These are phyloP conservation scores for Stephania japonica DNA, from an alignment of 164 flowering plant genomes.

Conservation along the genomic window DNA sequence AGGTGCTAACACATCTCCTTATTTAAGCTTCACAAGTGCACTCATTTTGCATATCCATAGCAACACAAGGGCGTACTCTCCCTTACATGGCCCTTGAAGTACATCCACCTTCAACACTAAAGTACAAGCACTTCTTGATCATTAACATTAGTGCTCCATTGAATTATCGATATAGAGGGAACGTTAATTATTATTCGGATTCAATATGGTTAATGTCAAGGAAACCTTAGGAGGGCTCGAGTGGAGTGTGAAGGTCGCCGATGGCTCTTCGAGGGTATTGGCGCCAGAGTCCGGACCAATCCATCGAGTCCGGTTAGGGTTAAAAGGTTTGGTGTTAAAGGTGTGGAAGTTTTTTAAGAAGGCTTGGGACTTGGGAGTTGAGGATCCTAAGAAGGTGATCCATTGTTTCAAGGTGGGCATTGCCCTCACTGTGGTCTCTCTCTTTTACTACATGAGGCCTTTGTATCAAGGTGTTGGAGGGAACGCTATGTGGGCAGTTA, in stretches of 20 bases:
- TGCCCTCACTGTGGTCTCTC: slow-evolving; percentile 59
- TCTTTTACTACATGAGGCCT: slow-evolving; percentile 72
- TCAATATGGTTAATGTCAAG: slow-evolving; percentile 28
- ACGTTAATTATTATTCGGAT: not conserved
- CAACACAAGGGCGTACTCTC: not conserved
- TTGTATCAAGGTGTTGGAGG: slow-evolving; percentile 74
- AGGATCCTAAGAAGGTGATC: slow-evolving; percentile 51
- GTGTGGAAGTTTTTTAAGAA: slow-evolving; percentile 34
- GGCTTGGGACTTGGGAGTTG: slow-evolving; percentile 46
- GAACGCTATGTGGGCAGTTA: slow-evolving; percentile 79
- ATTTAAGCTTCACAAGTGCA: not conserved
- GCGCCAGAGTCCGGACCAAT: slow-evolving; percentile 24
- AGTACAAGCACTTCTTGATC: not conserved
- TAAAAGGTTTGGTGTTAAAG: slow-evolving; percentile 19
- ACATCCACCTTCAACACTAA: not conserved
- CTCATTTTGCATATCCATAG: not conserved
- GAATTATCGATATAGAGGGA: not conserved
- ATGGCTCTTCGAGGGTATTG: slow-evolving; percentile 34
- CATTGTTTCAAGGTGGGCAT: slow-evolving; percentile 72
- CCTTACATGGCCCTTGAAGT: not conserved
- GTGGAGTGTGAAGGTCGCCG: slow-evolving; percentile 41
- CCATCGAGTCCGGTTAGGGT: slow-evolving; percentile 22
- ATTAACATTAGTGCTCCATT: not conserved
- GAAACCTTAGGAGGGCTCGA: slow-evolving; percentile 29
- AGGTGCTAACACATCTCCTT: not conserved